These are phyloP conservation scores for Phytophthora hybrid DNA, from an alignment of 352 stramenopile species.

Conservation along the genomic window DNA sequence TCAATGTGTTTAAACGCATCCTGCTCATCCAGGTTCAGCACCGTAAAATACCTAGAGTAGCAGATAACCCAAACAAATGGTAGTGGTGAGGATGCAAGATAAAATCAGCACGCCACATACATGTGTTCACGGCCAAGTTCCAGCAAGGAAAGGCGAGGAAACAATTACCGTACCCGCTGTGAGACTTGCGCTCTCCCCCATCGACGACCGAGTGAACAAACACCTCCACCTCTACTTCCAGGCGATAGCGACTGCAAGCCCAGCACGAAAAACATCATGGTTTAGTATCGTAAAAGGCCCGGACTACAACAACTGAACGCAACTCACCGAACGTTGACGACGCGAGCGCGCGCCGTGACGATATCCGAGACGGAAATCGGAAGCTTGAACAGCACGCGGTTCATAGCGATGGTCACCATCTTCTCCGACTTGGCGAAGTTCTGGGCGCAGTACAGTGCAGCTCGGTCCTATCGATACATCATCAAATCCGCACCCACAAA, in stretches of 20 bases:
- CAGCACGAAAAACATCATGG: neutral
- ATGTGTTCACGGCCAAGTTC: neutral
- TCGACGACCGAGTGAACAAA: conserved; percentile 52
- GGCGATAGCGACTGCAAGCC: conserved; percentile 47
- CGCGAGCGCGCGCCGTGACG: conserved; percentile 66
- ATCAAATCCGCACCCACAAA: neutral
- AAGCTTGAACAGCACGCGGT: conserved; percentile 77
- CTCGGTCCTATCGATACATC: conserved; percentile 50
- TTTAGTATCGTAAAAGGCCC: conserved; percentile 3
- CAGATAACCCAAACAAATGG: conserved; percentile 6
- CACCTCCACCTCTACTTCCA: conserved; percentile 77
- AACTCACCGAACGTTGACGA: conserved; percentile 70
- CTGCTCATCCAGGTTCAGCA: conserved; percentile 60
- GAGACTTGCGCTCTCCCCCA: conserved; percentile 52
- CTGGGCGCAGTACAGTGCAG: conserved; percentile 70
- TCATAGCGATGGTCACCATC: conserved; percentile 84
- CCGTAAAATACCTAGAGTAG: conserved; percentile 59
- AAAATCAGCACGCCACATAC: neutral
- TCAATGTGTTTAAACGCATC: conserved; percentile 53
- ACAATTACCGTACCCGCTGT: conserved; percentile 51
- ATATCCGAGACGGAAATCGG: conserved; percentile 66
- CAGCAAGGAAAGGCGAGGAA: conserved; percentile 3
- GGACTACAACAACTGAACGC: neutral
- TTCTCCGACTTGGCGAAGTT: conserved; percentile 80
- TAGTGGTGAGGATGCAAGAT: conserved; percentile 13